These are phyloP conservation scores for Melampsora larici-populina DNA, from an alignment of 1,284 basidiomycete species.

Conservation along the genomic window DNA sequence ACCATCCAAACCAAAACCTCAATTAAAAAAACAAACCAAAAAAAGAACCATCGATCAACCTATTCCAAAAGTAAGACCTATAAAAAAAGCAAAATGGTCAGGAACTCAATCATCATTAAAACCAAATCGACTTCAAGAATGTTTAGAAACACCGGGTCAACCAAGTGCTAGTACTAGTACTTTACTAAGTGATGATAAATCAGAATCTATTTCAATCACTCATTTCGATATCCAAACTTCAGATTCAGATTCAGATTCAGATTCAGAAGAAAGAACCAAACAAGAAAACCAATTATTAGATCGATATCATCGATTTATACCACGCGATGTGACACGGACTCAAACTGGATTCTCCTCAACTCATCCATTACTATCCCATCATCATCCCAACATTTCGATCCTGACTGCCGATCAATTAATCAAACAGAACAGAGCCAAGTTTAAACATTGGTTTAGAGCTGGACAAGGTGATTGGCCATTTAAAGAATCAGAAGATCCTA, in stretches of 20 bases:
- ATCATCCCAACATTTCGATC: not conserved
- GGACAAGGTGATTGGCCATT: constrained; percentile 1
- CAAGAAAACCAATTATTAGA: not conserved
- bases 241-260: too few species aligned
- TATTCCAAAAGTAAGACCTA: too few species aligned
- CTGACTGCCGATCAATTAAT: constrained; percentile 9
- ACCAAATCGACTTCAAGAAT: not conserved
- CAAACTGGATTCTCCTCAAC: not conserved
- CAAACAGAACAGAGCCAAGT: not conserved
- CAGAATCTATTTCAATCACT: too few species aligned
- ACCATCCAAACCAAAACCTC: not conserved
- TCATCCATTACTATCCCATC: not conserved
- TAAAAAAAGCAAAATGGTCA: too few species aligned
- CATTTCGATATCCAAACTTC: too few species aligned
- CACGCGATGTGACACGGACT: not conserved
- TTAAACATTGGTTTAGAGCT: constrained; percentile 18
- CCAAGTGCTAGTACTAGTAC: not conserved
- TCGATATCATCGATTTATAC: constrained; percentile 3
- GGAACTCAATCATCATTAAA: not conserved
- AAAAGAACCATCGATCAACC: too few species aligned
- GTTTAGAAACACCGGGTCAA: not conserved
- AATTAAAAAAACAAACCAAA: not conserved
- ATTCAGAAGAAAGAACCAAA: not conserved
- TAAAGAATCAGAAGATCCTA: not conserved
- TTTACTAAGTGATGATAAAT: not conserved